Evolutionary conservation across 306 rosid genomes (phyloP).

Genomic region (Castanea mollissima): DNA sequence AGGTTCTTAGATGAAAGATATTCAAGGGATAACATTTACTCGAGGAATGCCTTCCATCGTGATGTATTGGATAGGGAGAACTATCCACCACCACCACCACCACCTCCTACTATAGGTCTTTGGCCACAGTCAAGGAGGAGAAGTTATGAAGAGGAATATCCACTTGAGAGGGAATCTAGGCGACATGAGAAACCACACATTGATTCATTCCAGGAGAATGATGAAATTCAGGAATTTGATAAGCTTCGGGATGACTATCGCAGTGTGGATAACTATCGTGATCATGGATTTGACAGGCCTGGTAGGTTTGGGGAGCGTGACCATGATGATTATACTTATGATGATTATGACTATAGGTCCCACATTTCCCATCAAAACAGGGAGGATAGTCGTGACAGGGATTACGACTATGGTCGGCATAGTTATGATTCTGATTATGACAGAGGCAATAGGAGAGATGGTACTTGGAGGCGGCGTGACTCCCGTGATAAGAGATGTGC

Average conservation of each 20-base stretch:
- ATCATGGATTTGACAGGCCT: slow-evolving; percentile 67
- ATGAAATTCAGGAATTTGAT: slow-evolving; percentile 62
- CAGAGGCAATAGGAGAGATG: slow-evolving; percentile 71
- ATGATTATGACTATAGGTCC: slow-evolving; percentile 77
- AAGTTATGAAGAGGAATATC: slow-evolving; percentile 74
- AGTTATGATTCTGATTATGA: slow-evolving; percentile 98
- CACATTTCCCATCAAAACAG: slow-evolving; percentile 57
- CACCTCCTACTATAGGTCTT: slow-evolving; percentile 60
- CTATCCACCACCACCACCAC: slow-evolving; percentile 71
- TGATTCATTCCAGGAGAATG: slow-evolving; percentile 62
- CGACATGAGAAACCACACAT: slow-evolving; percentile 66
- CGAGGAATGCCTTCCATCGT: slow-evolving; percentile 66
- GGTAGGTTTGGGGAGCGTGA: slow-evolving; percentile 65
- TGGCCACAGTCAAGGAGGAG: slow-evolving; percentile 85
- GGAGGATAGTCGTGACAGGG: slow-evolving; percentile 87
- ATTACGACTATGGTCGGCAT: slow-evolving; percentile 60
- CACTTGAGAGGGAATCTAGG: slow-evolving; percentile 72
- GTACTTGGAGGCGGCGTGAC: slow-evolving; percentile 69
- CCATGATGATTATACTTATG: slow-evolving; percentile 69
- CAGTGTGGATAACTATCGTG: slow-evolving; percentile 54
- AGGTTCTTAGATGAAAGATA: slow-evolving; percentile 83
- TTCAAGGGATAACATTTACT: slow-evolving; percentile 63
- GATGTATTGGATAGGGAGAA: slow-evolving; percentile 75
- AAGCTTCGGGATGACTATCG: slow-evolving; percentile 72
- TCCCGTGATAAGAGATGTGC: slow-evolving; percentile 69